Evolutionary conservation across 2,329 filamentous ascomycete genomes (phyloP).

Genomic region (Ophiostoma quercus): DNA sequence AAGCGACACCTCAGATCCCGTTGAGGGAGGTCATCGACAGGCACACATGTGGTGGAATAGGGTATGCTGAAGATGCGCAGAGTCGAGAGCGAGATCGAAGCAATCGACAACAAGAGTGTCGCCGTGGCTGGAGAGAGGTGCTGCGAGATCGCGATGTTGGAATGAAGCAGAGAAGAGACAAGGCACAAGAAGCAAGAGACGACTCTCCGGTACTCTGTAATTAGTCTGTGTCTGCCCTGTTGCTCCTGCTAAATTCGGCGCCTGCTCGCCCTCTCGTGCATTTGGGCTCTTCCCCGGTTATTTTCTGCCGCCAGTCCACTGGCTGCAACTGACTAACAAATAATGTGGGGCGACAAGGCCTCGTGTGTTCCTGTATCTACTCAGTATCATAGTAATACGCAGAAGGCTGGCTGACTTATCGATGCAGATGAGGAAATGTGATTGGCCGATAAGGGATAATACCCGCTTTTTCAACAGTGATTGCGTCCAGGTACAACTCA

Average conservation of each 20-base stretch:
- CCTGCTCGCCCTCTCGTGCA: conserved; percentile 14
- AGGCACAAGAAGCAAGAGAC: not conserved
- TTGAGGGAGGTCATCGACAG: conserved; percentile 7
- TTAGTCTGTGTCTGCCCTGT: too few species aligned
- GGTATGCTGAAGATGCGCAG: not conserved
- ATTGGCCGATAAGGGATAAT: not conserved
- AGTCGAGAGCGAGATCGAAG: not conserved
- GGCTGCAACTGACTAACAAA: conserved; percentile 14
- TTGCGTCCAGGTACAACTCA: not conserved
- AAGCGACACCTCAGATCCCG: conserved; percentile 10
- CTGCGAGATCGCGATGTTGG: not conserved
- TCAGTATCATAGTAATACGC: not conserved
- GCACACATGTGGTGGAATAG: conserved; percentile 4
- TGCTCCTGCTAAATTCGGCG: conserved; percentile 20
- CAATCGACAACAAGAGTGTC: not conserved
- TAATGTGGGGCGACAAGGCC: conserved; percentile 1
- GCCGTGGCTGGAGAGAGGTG: not conserved
- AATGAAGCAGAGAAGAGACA: not conserved
- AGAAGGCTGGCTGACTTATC: conserved; percentile 13
- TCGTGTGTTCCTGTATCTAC: not conserved
- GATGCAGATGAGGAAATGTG: not conserved
- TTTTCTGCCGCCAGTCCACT: conserved; percentile 11
- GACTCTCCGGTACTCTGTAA: not conserved
- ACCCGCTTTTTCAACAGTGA: not conserved
- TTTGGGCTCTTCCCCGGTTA: not conserved